A percentile compares a stretch with the other conserved stretches of the same genome.
Conservation (phyloP, 148 eudicot species). For the Tetragonia tetragonoides region DNA sequence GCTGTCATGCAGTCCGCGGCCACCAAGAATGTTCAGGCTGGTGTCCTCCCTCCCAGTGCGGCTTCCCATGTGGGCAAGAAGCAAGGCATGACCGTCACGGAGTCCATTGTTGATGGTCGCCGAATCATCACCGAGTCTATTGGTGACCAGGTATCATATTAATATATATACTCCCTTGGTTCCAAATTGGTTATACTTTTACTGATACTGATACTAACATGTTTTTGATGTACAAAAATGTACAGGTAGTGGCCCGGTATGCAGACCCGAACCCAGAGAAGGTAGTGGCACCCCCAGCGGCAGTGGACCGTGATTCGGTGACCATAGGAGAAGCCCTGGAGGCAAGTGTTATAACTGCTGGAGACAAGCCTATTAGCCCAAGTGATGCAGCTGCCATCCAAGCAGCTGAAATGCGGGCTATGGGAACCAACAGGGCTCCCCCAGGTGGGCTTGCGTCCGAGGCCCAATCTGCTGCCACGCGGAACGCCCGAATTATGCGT, state of each 20-base stretch:
- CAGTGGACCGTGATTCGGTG: constrained; percentile 21
- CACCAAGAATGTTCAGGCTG: constrained; percentile 37
- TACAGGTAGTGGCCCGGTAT: constrained; percentile 43
- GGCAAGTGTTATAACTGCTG: constrained; percentile 43
- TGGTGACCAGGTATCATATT: constrained; percentile 66
- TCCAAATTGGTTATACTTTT: neutral
- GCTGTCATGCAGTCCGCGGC: constrained; percentile 67
- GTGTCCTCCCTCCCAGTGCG: constrained; percentile 28
- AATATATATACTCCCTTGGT: neutral
- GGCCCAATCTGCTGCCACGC: constrained; percentile 49
- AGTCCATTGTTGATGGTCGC: constrained; percentile 31
- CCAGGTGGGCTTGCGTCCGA: constrained; percentile 49
- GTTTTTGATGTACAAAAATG: too few relatives aligned
- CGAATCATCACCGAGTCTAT: constrained; percentile 39
- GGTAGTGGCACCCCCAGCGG: constrained; percentile 19
- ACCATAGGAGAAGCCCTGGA: constrained; percentile 70
- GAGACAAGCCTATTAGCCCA: constrained; percentile 46
- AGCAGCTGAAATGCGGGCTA: constrained; percentile 57
- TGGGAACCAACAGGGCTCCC: constrained; percentile 16
- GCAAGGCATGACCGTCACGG: constrained; percentile 33
- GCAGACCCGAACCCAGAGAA: constrained; percentile 19
- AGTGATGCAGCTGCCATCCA: constrained; percentile 68
- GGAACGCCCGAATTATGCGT: constrained; percentile 22
- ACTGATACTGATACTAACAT: too few relatives aligned
- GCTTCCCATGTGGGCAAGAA: constrained; percentile 24